These are phyloP conservation scores for Candida xiaguanensis DNA, from an alignment of 805 yeast species.

Conservation along the genomic window DNA sequence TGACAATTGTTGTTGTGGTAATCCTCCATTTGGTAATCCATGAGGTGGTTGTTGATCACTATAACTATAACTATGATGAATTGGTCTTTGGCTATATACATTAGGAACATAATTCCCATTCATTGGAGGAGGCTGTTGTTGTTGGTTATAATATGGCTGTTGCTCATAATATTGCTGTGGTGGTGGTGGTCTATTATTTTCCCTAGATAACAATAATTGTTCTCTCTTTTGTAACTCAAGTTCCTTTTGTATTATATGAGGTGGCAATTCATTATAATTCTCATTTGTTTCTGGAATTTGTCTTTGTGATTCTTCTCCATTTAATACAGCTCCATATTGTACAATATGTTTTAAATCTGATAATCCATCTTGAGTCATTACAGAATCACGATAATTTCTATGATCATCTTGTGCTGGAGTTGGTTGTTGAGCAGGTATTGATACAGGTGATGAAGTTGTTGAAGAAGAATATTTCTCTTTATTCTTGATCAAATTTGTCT, in stretches of 20 bases:
- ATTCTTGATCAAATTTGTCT: constrained; percentile 6
- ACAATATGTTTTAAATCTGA: constrained; percentile 38
- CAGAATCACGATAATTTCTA: constrained; percentile 15
- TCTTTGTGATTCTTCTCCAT: constrained; percentile 18
- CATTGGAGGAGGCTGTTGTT: neutral
- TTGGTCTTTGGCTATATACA: constrained; percentile 3
- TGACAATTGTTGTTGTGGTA: constrained; percentile 21
- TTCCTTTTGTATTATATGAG: constrained; percentile 19
- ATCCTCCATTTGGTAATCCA: constrained; percentile 28
- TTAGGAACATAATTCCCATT: neutral
- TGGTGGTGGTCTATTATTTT: constrained; percentile 10
- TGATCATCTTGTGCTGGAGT: constrained; percentile 4
- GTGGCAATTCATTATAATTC: constrained; percentile 10
- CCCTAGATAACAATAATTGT: constrained; percentile 19
- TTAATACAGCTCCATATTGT: constrained; percentile 31
- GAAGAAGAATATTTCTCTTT: neutral
- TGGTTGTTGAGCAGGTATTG: constrained; percentile 11
- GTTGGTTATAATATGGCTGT: constrained; percentile 8
- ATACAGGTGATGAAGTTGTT: constrained; percentile 1
- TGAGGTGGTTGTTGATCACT: constrained; percentile 30
- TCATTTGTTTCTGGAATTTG: neutral
- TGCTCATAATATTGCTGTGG: constrained; percentile 7
- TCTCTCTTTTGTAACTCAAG: constrained; percentile 24
- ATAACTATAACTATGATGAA: constrained; percentile 18
- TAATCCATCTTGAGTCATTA: constrained; percentile 21